These are phyloP conservation scores for Odontarrhena argentea DNA, from an alignment of 345 rosid species.

Conservation along the genomic window DNA sequence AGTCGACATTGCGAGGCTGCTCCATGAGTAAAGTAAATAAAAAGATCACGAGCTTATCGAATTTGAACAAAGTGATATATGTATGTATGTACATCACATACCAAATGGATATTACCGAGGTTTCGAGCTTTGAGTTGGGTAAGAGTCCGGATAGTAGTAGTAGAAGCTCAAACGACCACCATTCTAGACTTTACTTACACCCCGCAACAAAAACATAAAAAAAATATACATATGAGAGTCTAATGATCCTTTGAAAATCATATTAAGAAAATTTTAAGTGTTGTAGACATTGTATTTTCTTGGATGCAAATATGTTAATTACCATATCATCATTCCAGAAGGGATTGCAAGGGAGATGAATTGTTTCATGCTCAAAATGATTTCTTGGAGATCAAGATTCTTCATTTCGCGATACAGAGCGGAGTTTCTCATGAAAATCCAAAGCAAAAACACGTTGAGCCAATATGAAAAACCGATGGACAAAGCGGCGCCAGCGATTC, in stretches of 20 bases:
- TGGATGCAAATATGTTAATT: no score
- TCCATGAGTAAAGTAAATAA: no score
- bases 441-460: constrained; percentile 42
- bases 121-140: constrained; percentile 48
- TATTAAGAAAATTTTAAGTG: no score
- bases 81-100: neutral
- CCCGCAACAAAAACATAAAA: neutral
- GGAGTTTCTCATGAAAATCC: constrained; percentile 36
- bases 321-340: no score
- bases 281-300: no score
- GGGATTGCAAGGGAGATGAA: no score
- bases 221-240: neutral
- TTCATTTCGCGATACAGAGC: constrained; percentile 17
- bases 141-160: constrained; percentile 44
- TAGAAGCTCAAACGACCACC: constrained; percentile 50
- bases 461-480: constrained; percentile 33
- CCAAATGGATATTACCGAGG: constrained; percentile 56
- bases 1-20: no score
- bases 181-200: constrained; percentile 40
- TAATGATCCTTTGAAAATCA: no score
- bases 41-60: no score
- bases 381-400: no score
- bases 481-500: constrained; percentile 44
- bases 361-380: no score
- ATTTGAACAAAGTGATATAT: neutral